phyloP scores from a whole-genome alignment of 2,329 filamentous ascomycete genomes.

The Huntiella abstrusa region DNA sequence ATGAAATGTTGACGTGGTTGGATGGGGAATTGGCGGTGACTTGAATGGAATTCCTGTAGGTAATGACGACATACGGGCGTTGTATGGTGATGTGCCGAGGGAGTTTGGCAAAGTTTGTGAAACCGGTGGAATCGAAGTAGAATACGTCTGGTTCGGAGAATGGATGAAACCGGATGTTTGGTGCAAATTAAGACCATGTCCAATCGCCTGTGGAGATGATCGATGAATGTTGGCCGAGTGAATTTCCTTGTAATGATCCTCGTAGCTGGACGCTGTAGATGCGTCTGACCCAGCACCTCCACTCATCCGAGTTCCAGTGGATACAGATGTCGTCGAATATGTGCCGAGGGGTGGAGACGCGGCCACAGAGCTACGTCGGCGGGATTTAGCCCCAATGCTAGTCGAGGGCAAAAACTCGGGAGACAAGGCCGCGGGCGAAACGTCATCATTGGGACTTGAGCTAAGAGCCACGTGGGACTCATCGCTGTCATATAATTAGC shows the following conservation, averaged over 20 bases:
- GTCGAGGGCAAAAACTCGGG: not conserved
- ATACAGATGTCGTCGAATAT: slow-evolving; percentile 29
- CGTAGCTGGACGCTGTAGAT: not conserved
- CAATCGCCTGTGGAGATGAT: slow-evolving; percentile 26
- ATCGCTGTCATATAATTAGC: not conserved
- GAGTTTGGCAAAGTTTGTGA: not conserved
- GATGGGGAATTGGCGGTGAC: slow-evolving; percentile 44
- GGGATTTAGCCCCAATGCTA: not conserved
- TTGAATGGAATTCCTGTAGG: slow-evolving; percentile 17
- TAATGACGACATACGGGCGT: slow-evolving; percentile 27
- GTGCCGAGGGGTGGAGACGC: slow-evolving; percentile 30
- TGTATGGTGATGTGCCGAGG: slow-evolving; percentile 27
- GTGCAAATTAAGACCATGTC: not conserved
- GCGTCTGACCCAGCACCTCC: slow-evolving; percentile 21
- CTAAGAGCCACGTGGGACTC: not conserved
- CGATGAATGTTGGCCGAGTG: slow-evolving; percentile 24
- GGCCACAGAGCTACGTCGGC: slow-evolving; percentile 14
- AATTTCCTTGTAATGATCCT: slow-evolving; percentile 14
- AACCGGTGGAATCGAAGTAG: not conserved
- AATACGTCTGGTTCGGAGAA: slow-evolving; percentile 18
- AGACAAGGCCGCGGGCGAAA: slow-evolving; percentile 2
- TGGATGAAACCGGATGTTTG: slow-evolving; percentile 10
- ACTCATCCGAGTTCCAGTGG: slow-evolving; percentile 28
- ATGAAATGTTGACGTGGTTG: slow-evolving; percentile 62
- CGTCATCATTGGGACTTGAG: not conserved